Conservation (phyloP, 2,329 filamentous ascomycete genomes). For the Stagonosporopsis vannaccii region DNA sequence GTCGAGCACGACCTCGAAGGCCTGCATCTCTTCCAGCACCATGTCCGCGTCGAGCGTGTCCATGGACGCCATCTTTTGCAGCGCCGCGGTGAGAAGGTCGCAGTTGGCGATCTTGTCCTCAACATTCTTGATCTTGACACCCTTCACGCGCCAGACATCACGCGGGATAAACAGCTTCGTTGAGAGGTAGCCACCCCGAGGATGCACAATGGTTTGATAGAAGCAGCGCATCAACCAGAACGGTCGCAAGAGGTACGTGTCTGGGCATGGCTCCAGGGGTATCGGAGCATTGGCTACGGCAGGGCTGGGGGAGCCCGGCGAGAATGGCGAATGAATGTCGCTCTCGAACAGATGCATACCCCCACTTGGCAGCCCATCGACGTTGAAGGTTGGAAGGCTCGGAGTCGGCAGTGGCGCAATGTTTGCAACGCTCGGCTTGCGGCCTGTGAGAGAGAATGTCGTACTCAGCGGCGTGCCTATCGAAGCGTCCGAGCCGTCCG, state of each 20-base stretch:
- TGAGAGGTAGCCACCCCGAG: constrained; percentile 89
- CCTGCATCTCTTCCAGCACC: constrained; percentile 92
- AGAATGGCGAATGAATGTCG: constrained; percentile 73
- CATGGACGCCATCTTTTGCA: constrained; percentile 82
- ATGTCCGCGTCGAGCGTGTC: constrained; percentile 92
- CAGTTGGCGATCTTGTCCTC: constrained; percentile 95
- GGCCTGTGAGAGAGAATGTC: constrained; percentile 63
- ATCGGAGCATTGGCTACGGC: constrained; percentile 71
- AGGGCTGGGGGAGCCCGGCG: constrained; percentile 70
- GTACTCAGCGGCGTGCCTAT: constrained; percentile 77
- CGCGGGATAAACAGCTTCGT: constrained; percentile 90
- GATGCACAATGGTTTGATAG: constrained; percentile 90
- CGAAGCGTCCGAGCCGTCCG: constrained; percentile 70
- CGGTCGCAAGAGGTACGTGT: constrained; percentile 85
- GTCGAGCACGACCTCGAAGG: constrained; percentile 83
- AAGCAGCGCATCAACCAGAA: constrained; percentile 98
- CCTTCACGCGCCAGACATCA: constrained; percentile 93
- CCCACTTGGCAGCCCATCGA: constrained; percentile 65
- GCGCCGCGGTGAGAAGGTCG: constrained; percentile 86
- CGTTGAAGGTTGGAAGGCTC: constrained; percentile 67
- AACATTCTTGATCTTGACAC: constrained; percentile 87
- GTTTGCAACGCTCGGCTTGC: constrained; percentile 61
- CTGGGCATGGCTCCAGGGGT: constrained; percentile 89
- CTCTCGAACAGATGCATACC: constrained; percentile 85
- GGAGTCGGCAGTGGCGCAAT: constrained; percentile 74